A percentile compares a stretch with the other conserved stretches of the same genome.
phyloP scores from a whole-genome alignment of 2,329 filamentous ascomycete species.

The Aureobasidium sp. region DNA sequence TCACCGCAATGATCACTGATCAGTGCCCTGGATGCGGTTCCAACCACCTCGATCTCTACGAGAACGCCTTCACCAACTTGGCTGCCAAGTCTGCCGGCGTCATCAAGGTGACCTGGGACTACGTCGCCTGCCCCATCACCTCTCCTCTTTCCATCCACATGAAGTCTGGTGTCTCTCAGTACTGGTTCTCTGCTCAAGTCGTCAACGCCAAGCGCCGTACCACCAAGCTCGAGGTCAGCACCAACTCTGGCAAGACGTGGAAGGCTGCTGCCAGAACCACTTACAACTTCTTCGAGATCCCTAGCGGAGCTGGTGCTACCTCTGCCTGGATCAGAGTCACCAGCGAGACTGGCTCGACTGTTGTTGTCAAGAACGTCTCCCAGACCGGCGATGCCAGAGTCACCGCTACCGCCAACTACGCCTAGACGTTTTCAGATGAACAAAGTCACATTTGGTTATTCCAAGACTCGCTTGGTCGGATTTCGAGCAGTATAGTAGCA shows the following conservation, averaged over 20 bases:
- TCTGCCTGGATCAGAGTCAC: constrained; percentile 18
- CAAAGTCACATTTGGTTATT: no score
- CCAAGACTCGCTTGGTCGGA: not conserved
- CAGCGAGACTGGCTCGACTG: constrained; percentile 10
- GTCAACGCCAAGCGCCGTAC: constrained; percentile 19
- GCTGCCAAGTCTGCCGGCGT: constrained; percentile 37
- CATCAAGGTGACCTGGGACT: constrained; percentile 35
- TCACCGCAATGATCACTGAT: constrained; percentile 57
- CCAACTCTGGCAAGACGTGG: constrained; percentile 19
- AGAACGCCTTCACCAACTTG: constrained; percentile 41
- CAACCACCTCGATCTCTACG: constrained; percentile 49
- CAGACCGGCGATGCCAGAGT: constrained; percentile 16
- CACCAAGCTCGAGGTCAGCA: constrained; percentile 17
- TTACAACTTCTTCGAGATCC: constrained; percentile 20
- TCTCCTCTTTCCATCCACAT: constrained; percentile 18
- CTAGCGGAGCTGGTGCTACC: constrained; percentile 8
- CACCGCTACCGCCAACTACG: constrained; percentile 19
- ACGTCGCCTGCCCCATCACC: constrained; percentile 23
- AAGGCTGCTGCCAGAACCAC: constrained; percentile 15
- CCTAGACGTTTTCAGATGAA: not conserved
- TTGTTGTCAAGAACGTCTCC: constrained; percentile 16
- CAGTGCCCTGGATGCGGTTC: constrained; percentile 47
- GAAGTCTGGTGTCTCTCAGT: constrained; percentile 18
- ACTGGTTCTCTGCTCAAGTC: constrained; percentile 21
- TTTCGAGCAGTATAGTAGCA: not conserved